Conservation (phyloP, 1,284 basidiomycete genomes). For the Somion occarium region DNA sequence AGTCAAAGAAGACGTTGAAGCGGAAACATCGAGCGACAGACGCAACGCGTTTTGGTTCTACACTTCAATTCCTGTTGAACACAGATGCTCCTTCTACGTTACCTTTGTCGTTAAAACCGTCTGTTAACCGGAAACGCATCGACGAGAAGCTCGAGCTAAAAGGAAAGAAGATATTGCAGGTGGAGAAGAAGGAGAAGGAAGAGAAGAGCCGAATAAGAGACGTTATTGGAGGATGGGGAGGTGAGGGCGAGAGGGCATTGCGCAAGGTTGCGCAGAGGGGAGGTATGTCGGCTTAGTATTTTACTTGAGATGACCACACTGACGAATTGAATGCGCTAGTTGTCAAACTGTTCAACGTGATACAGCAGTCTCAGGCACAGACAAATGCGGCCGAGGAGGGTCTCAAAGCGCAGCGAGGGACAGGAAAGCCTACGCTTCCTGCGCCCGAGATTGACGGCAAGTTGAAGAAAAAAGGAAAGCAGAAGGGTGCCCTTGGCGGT, state of each 20-base stretch:
- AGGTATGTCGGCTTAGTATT: constrained; percentile 40
- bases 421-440: constrained; percentile 67
- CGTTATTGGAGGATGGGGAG: constrained; percentile 81
- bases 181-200: constrained; percentile 72
- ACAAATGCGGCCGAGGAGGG: constrained; percentile 48
- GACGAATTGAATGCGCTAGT: constrained; percentile 38
- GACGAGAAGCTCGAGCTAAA: constrained; percentile 68
- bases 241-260: constrained; percentile 68
- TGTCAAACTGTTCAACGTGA: constrained; percentile 77
- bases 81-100: constrained; percentile 61
- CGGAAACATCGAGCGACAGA: constrained; percentile 76
- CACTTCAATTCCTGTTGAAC: constrained; percentile 62
- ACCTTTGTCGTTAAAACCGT: constrained; percentile 74
- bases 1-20: constrained; percentile 75
- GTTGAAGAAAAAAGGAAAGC: constrained; percentile 43
- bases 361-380: constrained; percentile 70
- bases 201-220: constrained; percentile 68
- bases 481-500: constrained; percentile 44
- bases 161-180: constrained; percentile 62
- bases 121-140: constrained; percentile 58
- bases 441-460: constrained; percentile 51
- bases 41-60: constrained; percentile 66
- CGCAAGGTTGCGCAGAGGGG: constrained; percentile 81
- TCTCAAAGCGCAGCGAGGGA: constrained; percentile 55
- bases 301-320: not conserved